phyloP scores from a whole-genome alignment of 106 monocot species.

The Platanthera guangdongensis region DNA sequence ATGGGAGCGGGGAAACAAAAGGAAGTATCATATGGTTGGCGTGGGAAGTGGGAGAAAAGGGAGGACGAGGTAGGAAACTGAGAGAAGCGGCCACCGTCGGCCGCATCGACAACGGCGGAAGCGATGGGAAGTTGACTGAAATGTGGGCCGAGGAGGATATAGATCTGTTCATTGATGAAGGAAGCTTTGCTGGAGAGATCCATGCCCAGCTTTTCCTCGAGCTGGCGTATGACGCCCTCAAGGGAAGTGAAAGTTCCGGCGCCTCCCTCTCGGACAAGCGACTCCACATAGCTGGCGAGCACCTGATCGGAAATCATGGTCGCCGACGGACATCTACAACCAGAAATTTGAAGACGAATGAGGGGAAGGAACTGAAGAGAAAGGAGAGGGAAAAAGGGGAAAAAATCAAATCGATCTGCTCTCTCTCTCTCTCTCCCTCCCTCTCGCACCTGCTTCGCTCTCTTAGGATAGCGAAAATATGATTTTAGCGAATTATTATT shows the following conservation, averaged over 20 bases:
- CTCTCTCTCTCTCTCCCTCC: neutral
- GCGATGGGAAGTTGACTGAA: neutral
- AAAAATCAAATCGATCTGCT: neutral
- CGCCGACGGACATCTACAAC: neutral
- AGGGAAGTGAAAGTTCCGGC: neutral
- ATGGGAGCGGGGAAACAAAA: neutral
- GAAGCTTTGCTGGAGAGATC: slow-evolving; percentile 9
- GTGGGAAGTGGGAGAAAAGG: neutral
- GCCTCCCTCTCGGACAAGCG: slow-evolving; percentile 2
- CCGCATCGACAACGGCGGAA: neutral
- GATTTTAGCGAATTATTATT: too few relatives aligned
- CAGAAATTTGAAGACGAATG: neutral
- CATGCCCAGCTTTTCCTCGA: slow-evolving; percentile 4
- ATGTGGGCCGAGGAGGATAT: neutral
- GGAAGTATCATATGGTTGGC: neutral
- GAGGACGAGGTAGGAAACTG: neutral
- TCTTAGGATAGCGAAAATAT: neutral
- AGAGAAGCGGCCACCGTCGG: neutral
- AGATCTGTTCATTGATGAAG: slow-evolving; percentile 3
- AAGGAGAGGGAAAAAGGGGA: neutral
- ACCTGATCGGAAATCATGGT: slow-evolving; percentile 4
- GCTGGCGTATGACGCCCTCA: neutral
- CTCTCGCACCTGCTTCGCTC: neutral
- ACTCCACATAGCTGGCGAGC: neutral
- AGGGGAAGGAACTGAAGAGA: neutral